Conservation (phyloP, 2,329 filamentous ascomycete species). For the Niveomyces coronatus region DNA sequence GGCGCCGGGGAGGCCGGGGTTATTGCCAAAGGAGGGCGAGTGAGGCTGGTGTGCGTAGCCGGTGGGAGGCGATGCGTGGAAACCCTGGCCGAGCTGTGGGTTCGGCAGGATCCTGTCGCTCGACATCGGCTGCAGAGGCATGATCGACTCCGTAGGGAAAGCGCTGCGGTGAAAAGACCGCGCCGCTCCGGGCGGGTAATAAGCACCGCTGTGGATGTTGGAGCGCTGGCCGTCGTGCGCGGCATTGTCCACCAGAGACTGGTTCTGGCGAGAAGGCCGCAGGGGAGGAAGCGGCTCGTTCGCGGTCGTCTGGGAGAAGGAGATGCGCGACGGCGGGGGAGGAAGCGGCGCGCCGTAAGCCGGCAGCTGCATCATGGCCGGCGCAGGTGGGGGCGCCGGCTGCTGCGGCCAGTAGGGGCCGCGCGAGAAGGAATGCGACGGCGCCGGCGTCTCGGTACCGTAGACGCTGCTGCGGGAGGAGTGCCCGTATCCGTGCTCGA, state of each 20-base stretch:
- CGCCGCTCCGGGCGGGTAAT: slow-evolving; percentile 21
- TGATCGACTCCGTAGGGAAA: slow-evolving; percentile 19
- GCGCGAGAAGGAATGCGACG: slow-evolving; percentile 18
- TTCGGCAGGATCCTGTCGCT: slow-evolving; percentile 26
- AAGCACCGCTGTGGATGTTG: slow-evolving; percentile 18
- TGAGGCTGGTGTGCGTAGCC: slow-evolving; percentile 22
- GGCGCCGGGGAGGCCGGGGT: slow-evolving; percentile 19
- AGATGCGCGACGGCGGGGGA: slow-evolving; percentile 19
- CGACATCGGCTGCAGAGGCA: slow-evolving; percentile 20
- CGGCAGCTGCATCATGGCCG: slow-evolving; percentile 15
- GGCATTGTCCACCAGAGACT: slow-evolving; percentile 23
- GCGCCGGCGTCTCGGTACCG: slow-evolving; percentile 15
- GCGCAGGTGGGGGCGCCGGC: slow-evolving; percentile 17
- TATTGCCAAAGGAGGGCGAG: slow-evolving; percentile 29
- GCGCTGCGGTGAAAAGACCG: slow-evolving; percentile 24
- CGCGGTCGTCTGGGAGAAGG: slow-evolving; percentile 25
- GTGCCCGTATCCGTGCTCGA: slow-evolving; percentile 22
- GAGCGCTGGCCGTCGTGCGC: slow-evolving; percentile 21
- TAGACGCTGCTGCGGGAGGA: slow-evolving; percentile 24
- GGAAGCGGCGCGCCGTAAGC: slow-evolving; percentile 15
- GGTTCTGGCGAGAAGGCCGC: slow-evolving; percentile 26
- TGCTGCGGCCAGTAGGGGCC: slow-evolving; percentile 25
- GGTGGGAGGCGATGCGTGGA: slow-evolving; percentile 25
- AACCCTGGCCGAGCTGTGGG: slow-evolving; percentile 21
- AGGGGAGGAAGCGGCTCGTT: slow-evolving; percentile 29